Evolutionary conservation across 805 yeast species (phyloP).

Genomic region (Candida insectorum): DNA sequence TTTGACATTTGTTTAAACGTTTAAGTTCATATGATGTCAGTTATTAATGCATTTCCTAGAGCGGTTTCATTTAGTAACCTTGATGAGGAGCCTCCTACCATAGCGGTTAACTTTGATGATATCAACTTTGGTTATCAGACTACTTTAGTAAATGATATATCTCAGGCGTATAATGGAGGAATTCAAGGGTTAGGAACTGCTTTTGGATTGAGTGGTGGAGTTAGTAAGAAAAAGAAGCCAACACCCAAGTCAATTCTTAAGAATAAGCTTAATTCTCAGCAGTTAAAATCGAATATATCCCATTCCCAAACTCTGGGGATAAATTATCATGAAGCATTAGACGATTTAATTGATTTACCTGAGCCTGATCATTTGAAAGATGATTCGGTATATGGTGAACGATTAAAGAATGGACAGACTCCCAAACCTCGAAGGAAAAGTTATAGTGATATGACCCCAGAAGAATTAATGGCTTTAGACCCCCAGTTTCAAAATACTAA

Average conservation of each 20-base stretch:
- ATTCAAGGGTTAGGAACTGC: not conserved
- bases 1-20: too few relatives aligned
- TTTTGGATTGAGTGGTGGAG: too few relatives aligned
- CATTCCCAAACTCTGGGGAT: slow-evolving; percentile 13
- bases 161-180: slow-evolving; percentile 3
- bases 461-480: slow-evolving; percentile 52
- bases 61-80: slow-evolving; percentile 46
- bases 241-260: slow-evolving; percentile 26
- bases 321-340: slow-evolving; percentile 15
- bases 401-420: slow-evolving; percentile 1
- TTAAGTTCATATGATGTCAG: too few relatives aligned
- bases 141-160: slow-evolving; percentile 7
- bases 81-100: slow-evolving; percentile 19
- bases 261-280: slow-evolving; percentile 29
- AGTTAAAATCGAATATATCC: slow-evolving; percentile 15
- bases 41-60: slow-evolving; percentile 20
- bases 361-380: not conserved
- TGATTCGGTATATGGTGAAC: slow-evolving; percentile 2
- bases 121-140: slow-evolving; percentile 12
- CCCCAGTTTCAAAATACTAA: slow-evolving; percentile 43
- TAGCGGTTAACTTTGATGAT: slow-evolving; percentile 6
- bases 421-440: slow-evolving; percentile 31
- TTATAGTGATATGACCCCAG: slow-evolving; percentile 50
- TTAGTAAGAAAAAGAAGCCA: slow-evolving; percentile 4
- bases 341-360: slow-evolving; percentile 6